Base-by-base conservation (phyloP, 2,329 filamentous ascomycete genomes). In the Penicillium sp. region DNA sequence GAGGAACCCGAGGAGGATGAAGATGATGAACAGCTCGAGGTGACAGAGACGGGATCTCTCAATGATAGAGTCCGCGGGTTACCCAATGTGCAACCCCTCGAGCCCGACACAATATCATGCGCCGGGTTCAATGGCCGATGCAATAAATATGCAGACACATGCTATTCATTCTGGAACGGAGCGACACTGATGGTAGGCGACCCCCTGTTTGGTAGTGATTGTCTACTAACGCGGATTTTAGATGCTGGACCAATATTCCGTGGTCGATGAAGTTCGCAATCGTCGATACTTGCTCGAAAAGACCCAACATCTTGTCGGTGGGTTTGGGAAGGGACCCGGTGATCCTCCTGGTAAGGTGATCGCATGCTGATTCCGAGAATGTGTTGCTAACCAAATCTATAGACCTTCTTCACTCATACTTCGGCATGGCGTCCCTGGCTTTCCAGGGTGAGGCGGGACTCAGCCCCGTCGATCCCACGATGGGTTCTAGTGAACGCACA, bases 81-180 rank as follows among this genome's bases (percentile, higher is more conserved):
- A 35, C 68, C 73, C 31, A 52, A 59, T 49, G 56, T 73, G 33
- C 27, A 55, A 41, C 59, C 66, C 13, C 60, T 57, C 21, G 65
- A 51, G 47, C 67, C 53, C 39, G 70, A 68, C 50, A 70, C 68
- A 61, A 71, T 81, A 39, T 74, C 78, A 10, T 83, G 82, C 68
- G 83, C 91, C 1, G 94, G 93, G 10, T 92, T 96, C 77, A 96
- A 96, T 68, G 94, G 94, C 27, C 86, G 94, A 49, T 87, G 86
- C 71, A 97, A 96, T 78, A 99, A 99, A 75, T 83, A 88, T 48
- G 89, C 90, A 10, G 94, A 99, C 75, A 97, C 94, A 0, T 99
- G 94, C 77, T 99, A 99, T 74, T 89, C 86, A 23, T 99, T 93
- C 81, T 99, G 94, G 94, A 91, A 90, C 0, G 82, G 83, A 4